Base-by-base conservation (phyloP, 1,139 yeast genomes). In the Meyerozyma carpophila region DNA sequence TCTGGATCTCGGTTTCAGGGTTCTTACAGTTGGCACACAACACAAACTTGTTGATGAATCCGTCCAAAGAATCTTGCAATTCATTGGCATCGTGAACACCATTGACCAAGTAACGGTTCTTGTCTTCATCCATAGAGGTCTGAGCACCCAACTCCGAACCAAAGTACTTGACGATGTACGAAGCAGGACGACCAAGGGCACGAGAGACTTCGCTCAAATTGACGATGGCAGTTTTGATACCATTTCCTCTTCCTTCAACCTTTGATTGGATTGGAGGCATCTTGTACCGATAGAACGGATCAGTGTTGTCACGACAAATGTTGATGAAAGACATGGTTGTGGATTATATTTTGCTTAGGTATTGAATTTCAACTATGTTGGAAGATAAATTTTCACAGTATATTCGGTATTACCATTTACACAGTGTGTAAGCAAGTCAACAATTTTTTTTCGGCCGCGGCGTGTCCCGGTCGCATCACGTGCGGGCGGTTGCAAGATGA, bases 161-260 rank as follows among this genome's bases (percentile, higher is more conserved):
- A 62, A 93, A 93, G 68, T 81, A 93, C 72, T 94, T 93, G 66
- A 93, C 83, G 48, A 94, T 82, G 61, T 90, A 93, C 36, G 94
- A 73, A 37, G 96, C 82, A 32, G 98, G 97, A 68, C 99, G 82
- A 51, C 89, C 87, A 54, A 93, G 76, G 24, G 98, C 95, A 62
- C 96, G 82, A 36, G 98, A 95, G 50, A 93, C 97, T 62, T 93
- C 98, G 34, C 87, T 73, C 47, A 90, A 82, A 68, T 93, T 94
- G 53, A 89, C 81, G 47, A 94, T 84, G 46, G 94, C 95, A 27
- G 99, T 93, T 66, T 90, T 91, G 71, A 93, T 93, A 79, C 99
- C 99, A 71, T 93, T 93, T 73, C 99, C 99, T 66, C 96, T 81
- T 66, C 98, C 98, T 73, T 93, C 98, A 55, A 90, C 90, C 79